Evolutionary conservation across 2,329 filamentous ascomycete species (phyloP).

Genomic region (Ophiostoma triangulosporum): DNA sequence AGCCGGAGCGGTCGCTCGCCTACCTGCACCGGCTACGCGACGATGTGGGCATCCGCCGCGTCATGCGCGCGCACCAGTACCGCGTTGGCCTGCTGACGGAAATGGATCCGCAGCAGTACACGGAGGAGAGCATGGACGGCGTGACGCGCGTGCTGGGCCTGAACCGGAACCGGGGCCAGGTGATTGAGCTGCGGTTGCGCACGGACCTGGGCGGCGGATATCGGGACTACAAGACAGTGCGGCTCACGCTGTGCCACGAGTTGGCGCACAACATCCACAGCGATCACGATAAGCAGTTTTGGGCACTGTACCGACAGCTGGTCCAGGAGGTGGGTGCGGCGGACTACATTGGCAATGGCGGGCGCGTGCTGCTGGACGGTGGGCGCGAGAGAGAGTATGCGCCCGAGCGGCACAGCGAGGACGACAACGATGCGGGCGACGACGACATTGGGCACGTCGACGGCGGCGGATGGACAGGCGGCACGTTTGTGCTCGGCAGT

Average conservation of each 20-base stretch:
- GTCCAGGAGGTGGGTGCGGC: slow-evolving; percentile 71
- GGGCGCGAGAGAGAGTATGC: slow-evolving; percentile 50
- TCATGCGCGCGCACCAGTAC: slow-evolving; percentile 78
- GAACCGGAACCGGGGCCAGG: slow-evolving; percentile 77
- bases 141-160: slow-evolving; percentile 68
- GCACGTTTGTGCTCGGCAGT: slow-evolving; percentile 60
- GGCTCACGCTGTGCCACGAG: slow-evolving; percentile 89
- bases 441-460: slow-evolving; percentile 47
- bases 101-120: slow-evolving; percentile 83
- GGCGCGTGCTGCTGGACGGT: slow-evolving; percentile 47
- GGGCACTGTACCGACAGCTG: slow-evolving; percentile 76
- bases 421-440: slow-evolving; percentile 31
- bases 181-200: slow-evolving; percentile 79
- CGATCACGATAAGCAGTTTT: slow-evolving; percentile 76
- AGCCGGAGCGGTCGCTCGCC: slow-evolving; percentile 53
- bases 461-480: slow-evolving; percentile 64
- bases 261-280: slow-evolving; percentile 82
- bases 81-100: slow-evolving; percentile 78
- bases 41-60: slow-evolving; percentile 71
- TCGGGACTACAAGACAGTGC: slow-evolving; percentile 79
- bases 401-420: slow-evolving; percentile 37
- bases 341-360: slow-evolving; percentile 60
- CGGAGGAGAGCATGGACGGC: slow-evolving; percentile 54
- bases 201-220: slow-evolving; percentile 94
- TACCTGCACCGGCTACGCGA: slow-evolving; percentile 65